Conservation (phyloP, 352 stramenopile genomes). For the Elongisporangium anandrum region DNA sequence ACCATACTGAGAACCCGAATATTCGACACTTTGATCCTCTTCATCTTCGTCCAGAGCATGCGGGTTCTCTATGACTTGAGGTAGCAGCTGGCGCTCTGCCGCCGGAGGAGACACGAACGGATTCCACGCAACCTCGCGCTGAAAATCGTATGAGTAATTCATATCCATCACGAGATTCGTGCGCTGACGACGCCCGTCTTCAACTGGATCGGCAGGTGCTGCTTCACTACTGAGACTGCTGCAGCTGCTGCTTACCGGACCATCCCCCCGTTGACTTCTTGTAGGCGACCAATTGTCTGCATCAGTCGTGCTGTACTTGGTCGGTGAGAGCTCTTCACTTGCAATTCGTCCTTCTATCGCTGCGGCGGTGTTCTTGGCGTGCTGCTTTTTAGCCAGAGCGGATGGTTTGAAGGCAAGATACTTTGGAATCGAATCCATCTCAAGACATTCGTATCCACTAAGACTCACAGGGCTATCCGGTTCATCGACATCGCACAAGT, state of each 20-base stretch:
- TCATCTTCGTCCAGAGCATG: neutral
- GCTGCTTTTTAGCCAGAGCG: conserved; percentile 9
- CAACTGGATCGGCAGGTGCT: neutral
- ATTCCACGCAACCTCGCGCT: conserved; percentile 49
- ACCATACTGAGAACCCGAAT: neutral
- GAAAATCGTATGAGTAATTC: conserved; percentile 62
- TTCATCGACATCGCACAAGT: conserved; percentile 8
- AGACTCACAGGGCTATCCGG: conserved; percentile 52
- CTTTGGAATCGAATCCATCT: conserved; percentile 69
- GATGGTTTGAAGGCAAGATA: conserved; percentile 68
- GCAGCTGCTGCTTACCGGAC: neutral
- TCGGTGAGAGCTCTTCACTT: neutral
- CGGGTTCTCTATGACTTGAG: neutral
- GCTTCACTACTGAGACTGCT: neutral
- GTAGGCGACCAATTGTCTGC: neutral
- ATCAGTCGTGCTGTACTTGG: neutral
- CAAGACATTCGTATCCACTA: conserved; percentile 66
- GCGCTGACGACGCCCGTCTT: neutral
- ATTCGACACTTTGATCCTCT: neutral
- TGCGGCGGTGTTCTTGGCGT: neutral
- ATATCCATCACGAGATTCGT: conserved; percentile 51
- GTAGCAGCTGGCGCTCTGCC: neutral
- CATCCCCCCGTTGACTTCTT: neutral
- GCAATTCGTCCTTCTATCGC: neutral
- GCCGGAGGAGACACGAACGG: conserved; percentile 34